Conservation (phyloP, 768 basidiomycete species). For the Trametes cinnabarina region DNA sequence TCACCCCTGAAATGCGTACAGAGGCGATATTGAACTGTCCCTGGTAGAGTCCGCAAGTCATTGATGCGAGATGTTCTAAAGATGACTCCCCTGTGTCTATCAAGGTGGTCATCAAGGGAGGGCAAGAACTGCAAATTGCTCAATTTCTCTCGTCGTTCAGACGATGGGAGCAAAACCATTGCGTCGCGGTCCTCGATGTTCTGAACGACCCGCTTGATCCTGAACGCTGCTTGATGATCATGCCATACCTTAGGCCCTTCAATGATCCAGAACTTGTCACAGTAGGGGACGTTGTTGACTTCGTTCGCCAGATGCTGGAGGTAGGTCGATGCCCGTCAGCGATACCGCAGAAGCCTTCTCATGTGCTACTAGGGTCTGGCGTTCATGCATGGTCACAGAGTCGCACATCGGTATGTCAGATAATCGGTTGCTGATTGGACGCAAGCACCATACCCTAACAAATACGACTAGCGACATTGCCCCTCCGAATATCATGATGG, state of each 20-base stretch:
- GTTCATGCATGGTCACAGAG: no score
- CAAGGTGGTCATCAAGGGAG: not conserved
- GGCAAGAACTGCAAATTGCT: not conserved
- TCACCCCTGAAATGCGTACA: no score
- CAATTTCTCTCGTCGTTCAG: not conserved
- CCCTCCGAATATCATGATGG: not conserved
- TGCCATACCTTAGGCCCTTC: conserved; percentile 26
- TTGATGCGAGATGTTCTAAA: not conserved
- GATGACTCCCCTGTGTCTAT: not conserved
- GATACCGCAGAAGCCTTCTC: no score
- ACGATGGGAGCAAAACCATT: conserved; percentile 19
- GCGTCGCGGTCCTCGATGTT: conserved; percentile 22
- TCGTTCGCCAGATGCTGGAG: conserved; percentile 19
- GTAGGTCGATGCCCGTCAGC: no score
- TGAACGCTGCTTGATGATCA: conserved; percentile 20
- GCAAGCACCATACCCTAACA: no score
- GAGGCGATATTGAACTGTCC: no score
- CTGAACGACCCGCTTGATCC: conserved; percentile 18
- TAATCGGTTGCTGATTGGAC: no score
- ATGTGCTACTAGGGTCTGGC: no score
- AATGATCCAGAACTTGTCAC: conserved; percentile 27
- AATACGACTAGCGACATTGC: not conserved
- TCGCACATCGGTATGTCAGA: no score
- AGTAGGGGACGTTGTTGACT: conserved; percentile 22
- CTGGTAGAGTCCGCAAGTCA: not conserved